Evolutionary conservation across 345 rosid genomes (phyloP).

Genomic region (Hibiscus mutabilis): DNA sequence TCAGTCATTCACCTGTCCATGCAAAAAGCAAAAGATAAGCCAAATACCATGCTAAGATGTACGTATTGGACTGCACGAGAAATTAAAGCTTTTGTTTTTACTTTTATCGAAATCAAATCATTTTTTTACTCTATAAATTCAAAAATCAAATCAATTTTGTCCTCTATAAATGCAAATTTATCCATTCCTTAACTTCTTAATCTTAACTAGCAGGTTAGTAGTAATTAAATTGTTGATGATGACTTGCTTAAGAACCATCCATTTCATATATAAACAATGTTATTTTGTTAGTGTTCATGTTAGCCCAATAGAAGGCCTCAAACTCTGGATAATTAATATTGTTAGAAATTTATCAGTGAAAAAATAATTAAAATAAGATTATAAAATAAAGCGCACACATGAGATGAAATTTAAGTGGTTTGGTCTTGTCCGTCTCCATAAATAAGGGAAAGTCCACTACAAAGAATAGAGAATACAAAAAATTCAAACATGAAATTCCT

Average conservation of each 20-base stretch:
- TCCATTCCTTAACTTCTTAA: not conserved
- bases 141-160: not conserved
- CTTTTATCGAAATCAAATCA: not conserved
- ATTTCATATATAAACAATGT: not conserved
- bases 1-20: constrained; percentile 11
- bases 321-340: not conserved
- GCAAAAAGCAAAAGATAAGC: constrained; percentile 11
- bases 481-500: too few relatives aligned
- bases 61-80: constrained; percentile 10
- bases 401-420: too few relatives aligned
- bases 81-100: not conserved
- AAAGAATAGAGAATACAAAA: too few relatives aligned
- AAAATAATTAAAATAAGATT: too few relatives aligned
- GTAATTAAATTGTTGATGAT: not conserved
- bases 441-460: too few relatives aligned
- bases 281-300: not conserved
- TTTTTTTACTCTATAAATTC: not conserved
- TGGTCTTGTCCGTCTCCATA: too few relatives aligned
- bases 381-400: too few relatives aligned
- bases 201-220: not conserved
- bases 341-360: too few relatives aligned
- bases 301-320: not conserved
- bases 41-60: constrained; percentile 10
- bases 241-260: not conserved
- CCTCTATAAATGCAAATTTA: not conserved